A percentile compares a stretch with the other conserved stretches of the same genome.
Conservation (phyloP, 2,329 filamentous ascomycete species). For the Graphilbum ipis-grandicollis region DNA sequence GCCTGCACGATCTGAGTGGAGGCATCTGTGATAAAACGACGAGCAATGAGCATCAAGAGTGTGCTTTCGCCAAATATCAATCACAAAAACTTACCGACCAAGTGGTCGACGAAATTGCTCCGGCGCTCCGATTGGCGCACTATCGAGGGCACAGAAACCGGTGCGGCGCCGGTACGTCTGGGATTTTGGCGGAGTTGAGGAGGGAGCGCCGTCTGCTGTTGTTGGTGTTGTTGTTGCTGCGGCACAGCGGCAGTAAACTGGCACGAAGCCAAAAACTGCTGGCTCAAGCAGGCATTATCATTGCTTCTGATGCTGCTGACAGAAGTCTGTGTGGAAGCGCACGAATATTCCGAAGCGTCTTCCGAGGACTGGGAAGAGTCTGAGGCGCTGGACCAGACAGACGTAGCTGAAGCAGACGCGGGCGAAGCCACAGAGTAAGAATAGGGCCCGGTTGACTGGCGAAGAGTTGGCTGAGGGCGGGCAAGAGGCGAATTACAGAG, state of each 20-base stretch:
- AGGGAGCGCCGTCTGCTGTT: not conserved
- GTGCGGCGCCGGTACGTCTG: constrained; percentile 36
- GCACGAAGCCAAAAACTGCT: not conserved
- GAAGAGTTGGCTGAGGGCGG: constrained; percentile 14
- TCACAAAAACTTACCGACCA: constrained; percentile 63
- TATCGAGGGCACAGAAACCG: constrained; percentile 52
- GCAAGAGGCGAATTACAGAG: constrained; percentile 34
- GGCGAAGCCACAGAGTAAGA: constrained; percentile 50
- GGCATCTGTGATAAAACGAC: constrained; percentile 49
- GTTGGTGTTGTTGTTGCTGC: constrained; percentile 1
- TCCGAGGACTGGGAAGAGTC: constrained; percentile 1
- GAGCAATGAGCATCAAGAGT: constrained; percentile 13
- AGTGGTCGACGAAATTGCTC: constrained; percentile 86
- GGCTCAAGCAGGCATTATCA: constrained; percentile 1
- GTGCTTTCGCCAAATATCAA: not conserved
- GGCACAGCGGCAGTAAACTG: constrained; percentile 3
- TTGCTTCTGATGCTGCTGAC: constrained; percentile 5
- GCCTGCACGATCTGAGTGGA: constrained; percentile 93
- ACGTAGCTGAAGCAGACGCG: constrained; percentile 58
- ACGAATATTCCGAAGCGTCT: constrained; percentile 11
- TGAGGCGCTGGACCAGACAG: constrained; percentile 47
- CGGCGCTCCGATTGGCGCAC: constrained; percentile 83
- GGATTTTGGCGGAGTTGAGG: constrained; percentile 48
- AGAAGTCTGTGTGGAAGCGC: constrained; percentile 7
- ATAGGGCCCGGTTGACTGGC: constrained; percentile 37